A percentile compares a stretch with the other conserved stretches of the same genome.
Evolutionary conservation across 257 asterid species (phyloP).

Genomic region (Solanum paucissectum): DNA sequence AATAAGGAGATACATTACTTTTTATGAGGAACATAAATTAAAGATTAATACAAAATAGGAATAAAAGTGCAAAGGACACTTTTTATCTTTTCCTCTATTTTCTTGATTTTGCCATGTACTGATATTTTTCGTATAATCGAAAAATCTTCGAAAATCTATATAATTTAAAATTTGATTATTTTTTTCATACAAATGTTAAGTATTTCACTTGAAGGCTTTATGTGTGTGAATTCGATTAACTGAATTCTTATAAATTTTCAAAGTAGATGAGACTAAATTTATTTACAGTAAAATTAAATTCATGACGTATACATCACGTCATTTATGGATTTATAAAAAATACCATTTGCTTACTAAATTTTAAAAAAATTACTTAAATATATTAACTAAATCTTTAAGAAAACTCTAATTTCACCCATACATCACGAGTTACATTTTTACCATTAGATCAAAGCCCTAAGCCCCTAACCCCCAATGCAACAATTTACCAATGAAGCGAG

Average conservation of each 20-base stretch:
- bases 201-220: neutral
- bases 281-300: neutral
- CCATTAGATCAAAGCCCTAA: neutral
- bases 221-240: neutral
- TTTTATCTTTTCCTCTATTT: neutral
- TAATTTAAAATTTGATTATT: neutral
- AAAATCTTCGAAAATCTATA: neutral
- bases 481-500: neutral
- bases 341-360: no score
- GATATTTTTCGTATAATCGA: neutral
- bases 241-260: neutral
- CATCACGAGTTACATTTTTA: no score
- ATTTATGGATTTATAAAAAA: no score
- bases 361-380: no score
- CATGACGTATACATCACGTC: neutral
- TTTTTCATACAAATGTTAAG: neutral
- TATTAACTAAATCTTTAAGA: no score
- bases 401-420: neutral
- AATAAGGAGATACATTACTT: no score
- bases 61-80: neutral
- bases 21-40: no score
- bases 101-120: neutral
- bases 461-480: neutral
- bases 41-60: neutral
- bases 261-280: neutral